phyloP scores from a whole-genome alignment of 2,329 filamentous ascomycete genomes.

The Cadophora sp. region DNA sequence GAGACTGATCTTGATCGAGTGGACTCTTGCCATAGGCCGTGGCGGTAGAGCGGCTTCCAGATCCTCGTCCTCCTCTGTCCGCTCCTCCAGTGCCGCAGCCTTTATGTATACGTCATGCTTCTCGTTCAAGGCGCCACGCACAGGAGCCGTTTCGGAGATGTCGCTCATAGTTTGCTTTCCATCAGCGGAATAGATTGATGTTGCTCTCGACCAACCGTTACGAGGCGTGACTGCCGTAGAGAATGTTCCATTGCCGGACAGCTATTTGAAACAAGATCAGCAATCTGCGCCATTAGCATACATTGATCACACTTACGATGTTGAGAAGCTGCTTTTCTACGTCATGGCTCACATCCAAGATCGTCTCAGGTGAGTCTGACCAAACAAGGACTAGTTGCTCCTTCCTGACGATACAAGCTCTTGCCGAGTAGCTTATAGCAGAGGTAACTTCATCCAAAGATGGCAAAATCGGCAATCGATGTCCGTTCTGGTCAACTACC shows the following conservation, averaged over 20 bases:
- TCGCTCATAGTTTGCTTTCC: neutral
- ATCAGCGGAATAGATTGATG: neutral
- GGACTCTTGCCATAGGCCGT: neutral
- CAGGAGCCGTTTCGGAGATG: neutral
- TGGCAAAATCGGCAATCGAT: slow-evolving; percentile 48
- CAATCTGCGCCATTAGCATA: neutral
- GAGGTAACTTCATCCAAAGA: slow-evolving; percentile 58
- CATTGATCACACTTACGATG: slow-evolving; percentile 22
- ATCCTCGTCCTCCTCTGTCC: neutral
- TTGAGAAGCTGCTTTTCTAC: slow-evolving; percentile 31
- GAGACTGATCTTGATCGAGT: neutral
- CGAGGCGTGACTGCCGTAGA: neutral
- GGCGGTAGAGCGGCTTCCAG: neutral
- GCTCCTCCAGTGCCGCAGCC: neutral
- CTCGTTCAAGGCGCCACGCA: neutral
- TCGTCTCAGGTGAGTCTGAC: slow-evolving; percentile 32
- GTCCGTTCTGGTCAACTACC: slow-evolving; percentile 24
- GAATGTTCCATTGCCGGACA: neutral
- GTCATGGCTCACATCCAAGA: slow-evolving; percentile 30
- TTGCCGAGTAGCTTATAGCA: slow-evolving; percentile 20
- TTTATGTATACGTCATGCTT: neutral
- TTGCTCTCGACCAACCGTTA: neutral
- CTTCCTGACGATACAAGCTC: slow-evolving; percentile 31
- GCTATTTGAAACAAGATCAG: neutral
- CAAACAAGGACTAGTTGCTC: slow-evolving; percentile 33